Conservation (phyloP, 805 yeast species). For the Kurtzmaniella cleridarum region DNA sequence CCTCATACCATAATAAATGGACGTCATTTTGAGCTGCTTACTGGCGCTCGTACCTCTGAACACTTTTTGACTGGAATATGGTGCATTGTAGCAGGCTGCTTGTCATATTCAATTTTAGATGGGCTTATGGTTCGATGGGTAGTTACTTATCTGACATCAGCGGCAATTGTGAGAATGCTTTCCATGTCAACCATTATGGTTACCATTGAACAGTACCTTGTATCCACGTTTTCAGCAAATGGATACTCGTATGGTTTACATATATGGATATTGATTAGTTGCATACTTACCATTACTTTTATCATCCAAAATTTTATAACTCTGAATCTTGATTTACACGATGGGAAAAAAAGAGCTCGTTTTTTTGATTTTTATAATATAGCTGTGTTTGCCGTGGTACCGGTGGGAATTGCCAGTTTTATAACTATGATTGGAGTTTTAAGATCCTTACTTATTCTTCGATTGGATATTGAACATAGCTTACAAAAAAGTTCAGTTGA, state of each 20-base stretch:
- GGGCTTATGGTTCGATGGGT: conserved; percentile 93
- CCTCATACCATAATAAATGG: not conserved
- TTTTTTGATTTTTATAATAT: conserved; percentile 84
- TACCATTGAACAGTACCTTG: conserved; percentile 61
- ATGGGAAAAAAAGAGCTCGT: conserved; percentile 43
- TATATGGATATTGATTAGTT: conserved; percentile 88
- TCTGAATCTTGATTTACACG: conserved; percentile 55
- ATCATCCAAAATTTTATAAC: conserved; percentile 87
- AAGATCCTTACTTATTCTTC: conserved; percentile 66
- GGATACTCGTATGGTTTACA: conserved; percentile 72
- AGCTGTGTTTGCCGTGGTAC: conserved; percentile 96
- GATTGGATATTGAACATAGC: conserved; percentile 50
- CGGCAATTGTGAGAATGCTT: conserved; percentile 82
- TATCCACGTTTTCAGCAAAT: conserved; percentile 60
- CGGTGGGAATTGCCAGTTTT: conserved; percentile 92
- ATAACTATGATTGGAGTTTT: conserved; percentile 83
- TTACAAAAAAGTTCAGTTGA: not conserved
- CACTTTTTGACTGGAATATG: conserved; percentile 81
- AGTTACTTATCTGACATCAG: conserved; percentile 80
- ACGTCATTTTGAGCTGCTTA: conserved; percentile 22
- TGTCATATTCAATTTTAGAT: conserved; percentile 79
- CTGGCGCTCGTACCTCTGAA: conserved; percentile 69
- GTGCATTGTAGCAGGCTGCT: conserved; percentile 84
- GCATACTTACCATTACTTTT: conserved; percentile 73
- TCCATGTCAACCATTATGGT: conserved; percentile 74